Evolutionary conservation across 2,329 filamentous ascomycete species (phyloP).

Genomic region (Claviceps sp.): DNA sequence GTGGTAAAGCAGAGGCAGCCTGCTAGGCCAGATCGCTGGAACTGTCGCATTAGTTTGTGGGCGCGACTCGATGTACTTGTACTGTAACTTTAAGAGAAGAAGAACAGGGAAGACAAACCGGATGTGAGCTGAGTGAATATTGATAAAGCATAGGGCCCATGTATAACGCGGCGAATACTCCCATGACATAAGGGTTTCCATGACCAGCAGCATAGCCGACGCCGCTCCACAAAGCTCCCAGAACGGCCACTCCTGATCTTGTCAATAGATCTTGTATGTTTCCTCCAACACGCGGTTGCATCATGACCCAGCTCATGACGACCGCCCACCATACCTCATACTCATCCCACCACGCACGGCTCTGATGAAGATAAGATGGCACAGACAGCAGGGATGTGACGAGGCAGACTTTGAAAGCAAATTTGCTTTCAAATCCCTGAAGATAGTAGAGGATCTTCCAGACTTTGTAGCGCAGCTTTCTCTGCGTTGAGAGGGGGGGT

Average conservation of each 20-base stretch:
- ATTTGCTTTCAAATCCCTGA: slow-evolving; percentile 44
- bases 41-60: too few relatives aligned
- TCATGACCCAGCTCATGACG: slow-evolving; percentile 42
- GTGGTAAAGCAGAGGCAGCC: slow-evolving; percentile 44
- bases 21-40: slow-evolving; percentile 40
- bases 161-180: slow-evolving; percentile 39
- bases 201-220: slow-evolving; percentile 35
- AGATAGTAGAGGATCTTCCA: slow-evolving; percentile 38
- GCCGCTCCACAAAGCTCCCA: slow-evolving; percentile 42
- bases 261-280: slow-evolving; percentile 44
- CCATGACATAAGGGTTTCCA: slow-evolving; percentile 42
- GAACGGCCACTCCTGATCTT: slow-evolving; percentile 31
- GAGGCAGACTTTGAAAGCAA: slow-evolving; percentile 41
- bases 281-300: slow-evolving; percentile 36
- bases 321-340: slow-evolving; percentile 47
- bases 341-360: slow-evolving; percentile 38
- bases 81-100: too few relatives aligned
- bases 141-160: slow-evolving; percentile 48
- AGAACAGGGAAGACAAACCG: slow-evolving; percentile 16
- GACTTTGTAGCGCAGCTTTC: slow-evolving; percentile 28
- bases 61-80: too few relatives aligned
- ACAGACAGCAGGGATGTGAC: slow-evolving; percentile 37
- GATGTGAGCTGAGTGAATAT: slow-evolving; percentile 40
- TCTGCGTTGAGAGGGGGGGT: slow-evolving; percentile 18
- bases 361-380: slow-evolving; percentile 35